Evolutionary conservation across 2,329 filamentous ascomycete genomes (phyloP).

Genomic region (Xylariaceae sp.): DNA sequence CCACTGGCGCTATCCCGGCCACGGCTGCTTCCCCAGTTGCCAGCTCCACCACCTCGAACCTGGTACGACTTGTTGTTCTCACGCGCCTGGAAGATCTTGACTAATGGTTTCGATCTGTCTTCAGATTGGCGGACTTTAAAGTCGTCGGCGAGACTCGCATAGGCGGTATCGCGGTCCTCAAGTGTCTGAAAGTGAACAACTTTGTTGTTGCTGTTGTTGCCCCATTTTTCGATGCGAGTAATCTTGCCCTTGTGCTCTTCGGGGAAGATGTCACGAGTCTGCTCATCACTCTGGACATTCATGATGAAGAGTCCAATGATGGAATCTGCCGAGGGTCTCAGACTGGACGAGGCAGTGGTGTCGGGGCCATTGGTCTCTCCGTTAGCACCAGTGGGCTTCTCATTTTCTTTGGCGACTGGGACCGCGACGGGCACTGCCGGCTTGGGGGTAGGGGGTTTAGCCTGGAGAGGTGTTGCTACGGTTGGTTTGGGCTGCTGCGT

Average conservation of each 20-base stretch:
- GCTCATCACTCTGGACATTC: conserved; percentile 77
- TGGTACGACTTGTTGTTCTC: conserved; percentile 49
- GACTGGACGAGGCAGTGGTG: conserved; percentile 50
- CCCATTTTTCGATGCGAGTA: conserved; percentile 69
- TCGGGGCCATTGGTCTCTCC: conserved; percentile 50
- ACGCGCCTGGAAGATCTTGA: conserved; percentile 76
- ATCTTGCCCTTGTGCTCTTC: conserved; percentile 83
- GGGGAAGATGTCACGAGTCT: conserved; percentile 72
- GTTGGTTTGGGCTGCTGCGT: conserved; percentile 40
- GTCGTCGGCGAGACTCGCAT: conserved; percentile 68
- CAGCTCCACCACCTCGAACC: conserved; percentile 56
- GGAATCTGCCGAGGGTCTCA: conserved; percentile 56
- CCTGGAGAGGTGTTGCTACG: conserved; percentile 38
- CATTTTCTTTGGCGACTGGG: conserved; percentile 46
- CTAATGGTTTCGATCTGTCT: conserved; percentile 71
- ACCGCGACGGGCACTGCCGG: conserved; percentile 37
- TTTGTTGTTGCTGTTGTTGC: conserved; percentile 61
- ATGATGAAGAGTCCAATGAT: conserved; percentile 86
- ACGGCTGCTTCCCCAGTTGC: conserved; percentile 61
- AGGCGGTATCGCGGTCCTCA: conserved; percentile 74
- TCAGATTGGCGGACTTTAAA: conserved; percentile 66
- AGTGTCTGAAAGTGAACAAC: conserved; percentile 77
- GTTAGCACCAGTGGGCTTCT: conserved; percentile 50
- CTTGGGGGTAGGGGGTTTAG: conserved; percentile 46
- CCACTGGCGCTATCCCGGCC: conserved; percentile 62